A percentile compares a stretch with the other conserved stretches of the same genome.
Evolutionary conservation across 345 rosid genomes (phyloP).

Genomic region (Brassica nigra): DNA sequence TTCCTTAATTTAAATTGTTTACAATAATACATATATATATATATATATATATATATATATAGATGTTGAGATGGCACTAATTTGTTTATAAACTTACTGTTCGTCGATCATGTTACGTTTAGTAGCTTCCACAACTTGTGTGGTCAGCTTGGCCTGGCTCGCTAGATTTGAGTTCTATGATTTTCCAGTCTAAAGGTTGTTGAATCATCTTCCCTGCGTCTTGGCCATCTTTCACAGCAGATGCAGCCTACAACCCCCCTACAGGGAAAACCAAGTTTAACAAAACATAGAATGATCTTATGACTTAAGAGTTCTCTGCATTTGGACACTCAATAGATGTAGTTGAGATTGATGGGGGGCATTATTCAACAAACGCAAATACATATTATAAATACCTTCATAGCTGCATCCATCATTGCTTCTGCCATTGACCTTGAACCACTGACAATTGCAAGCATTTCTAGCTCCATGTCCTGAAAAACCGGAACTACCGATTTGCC

Average conservation of each 20-base stretch:
- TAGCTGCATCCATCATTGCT: constrained; percentile 81
- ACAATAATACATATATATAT: no score
- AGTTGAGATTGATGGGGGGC: no score
- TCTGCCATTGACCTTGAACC: constrained; percentile 71
- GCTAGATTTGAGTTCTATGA: no score
- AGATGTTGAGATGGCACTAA: no score
- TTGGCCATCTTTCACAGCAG: constrained; percentile 59
- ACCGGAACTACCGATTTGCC: background rate
- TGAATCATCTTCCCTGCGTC: constrained; percentile 57
- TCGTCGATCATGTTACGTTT: no score
- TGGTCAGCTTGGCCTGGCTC: no score
- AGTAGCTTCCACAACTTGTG: no score
- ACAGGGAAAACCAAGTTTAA: constrained; percentile 7
- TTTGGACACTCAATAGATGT: background rate
- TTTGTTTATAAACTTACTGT: no score
- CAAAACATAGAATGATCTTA: background rate
- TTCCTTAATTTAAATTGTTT: no score
- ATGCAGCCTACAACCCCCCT: constrained; percentile 54
- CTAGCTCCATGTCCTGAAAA: constrained; percentile 66
- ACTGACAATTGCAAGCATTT: constrained; percentile 56
- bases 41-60: no score
- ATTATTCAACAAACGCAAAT: background rate
- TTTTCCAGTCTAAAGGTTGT: constrained; percentile 51
- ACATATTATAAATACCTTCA: constrained; percentile 59
- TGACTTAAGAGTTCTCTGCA: constrained; percentile 6